Base-by-base conservation (phyloP, 441 rosid genomes). In the Adansonia rubrostipa region DNA sequence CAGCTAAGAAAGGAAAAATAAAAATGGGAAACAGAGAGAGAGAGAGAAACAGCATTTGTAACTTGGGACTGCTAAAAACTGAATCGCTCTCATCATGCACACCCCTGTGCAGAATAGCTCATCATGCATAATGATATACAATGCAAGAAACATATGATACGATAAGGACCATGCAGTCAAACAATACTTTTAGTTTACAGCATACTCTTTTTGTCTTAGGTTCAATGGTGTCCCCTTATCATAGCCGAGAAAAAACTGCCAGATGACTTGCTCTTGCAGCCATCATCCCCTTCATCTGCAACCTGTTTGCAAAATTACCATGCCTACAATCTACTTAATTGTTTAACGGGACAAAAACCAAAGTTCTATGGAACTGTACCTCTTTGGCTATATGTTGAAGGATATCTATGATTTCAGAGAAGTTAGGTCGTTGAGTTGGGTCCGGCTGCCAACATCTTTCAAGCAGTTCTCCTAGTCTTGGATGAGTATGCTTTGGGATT, bases 361-460 rank as follows among this genome's bases (percentile, higher is more conserved):
- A 20, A 44, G 74, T 36, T 4, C 56, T 66, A 44, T 69, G 24
- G 64, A 71, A 44, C 60, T 9, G 44, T 87, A 96, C 99, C 97
- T 93, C 93, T 74, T 82, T 88, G 6, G 86, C 83, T 77, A 96
- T 85, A 77, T 85, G 88, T 78, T 86, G 88, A 79, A 94, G 94
- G 77, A 81, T 84, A 71, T 90, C 89, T 64, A 89, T 87, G 77
- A 94, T 89, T 60, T 93, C 92, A 53, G 91, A 86, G 88, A 96
- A 96, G 82, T 84, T 78, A 5, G 98, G 98, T 81, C 98, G 87
- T 78, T 84, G 92, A 75, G 76, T 78, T 69, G 99, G 96, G 58
- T 96, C 90, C 81, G 87, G 97, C 80, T 73, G 90, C 98, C 97
- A 94, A 89, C 99, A 94, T 79, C 86, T 91, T 89, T 91, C 96